Evolutionary conservation across 2,329 filamentous ascomycete genomes (phyloP), one percentile per base, ranked within the genome.

Genomic region (Pyrenophora tritici-repentis): DNA sequence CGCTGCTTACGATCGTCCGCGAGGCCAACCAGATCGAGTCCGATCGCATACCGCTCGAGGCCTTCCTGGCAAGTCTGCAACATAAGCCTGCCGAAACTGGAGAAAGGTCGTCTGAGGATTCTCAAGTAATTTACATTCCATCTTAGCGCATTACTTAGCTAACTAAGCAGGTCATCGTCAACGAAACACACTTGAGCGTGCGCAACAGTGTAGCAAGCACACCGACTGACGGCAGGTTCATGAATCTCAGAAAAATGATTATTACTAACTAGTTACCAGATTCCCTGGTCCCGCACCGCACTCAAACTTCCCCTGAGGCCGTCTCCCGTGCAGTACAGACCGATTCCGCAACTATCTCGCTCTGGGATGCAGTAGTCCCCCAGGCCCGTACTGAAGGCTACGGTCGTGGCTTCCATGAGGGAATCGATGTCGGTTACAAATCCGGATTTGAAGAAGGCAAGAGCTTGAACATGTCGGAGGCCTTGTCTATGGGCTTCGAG

Each of bases 371-470:
- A 13, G 17, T 48, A 13, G 17, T 48, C 34, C 33, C 44, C 4
- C 38, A 35, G n/a, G 39, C 49, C 16, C 44, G 38, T 18, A 13
- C 39, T 3, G 34, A 48, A 38, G 49, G 39, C 22, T 48, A 32
- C 29, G 20, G 40, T 16, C 43, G 39, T 13, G 49, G 49, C 14
- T 16, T 39, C 10, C 7, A 31, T 16, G 44, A 33, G n/a, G 44
- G 44, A 17, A 42, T 31, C 17, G 29, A 40, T 7, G 9, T 29
- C 3, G 24, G 42, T 22, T 2, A 17, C 20, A 16, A n/a, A 6
- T n/a, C 39, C 35, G 29, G 43, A 24, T 18, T 40, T 18, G 16
- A 52, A 2, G 8, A 42, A 3, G 39, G 43, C 29, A 42, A 14
- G 6, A 13, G 29, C 3, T 10, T 37, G 7, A 39, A 24, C 8